Conservation (phyloP, 2,329 filamentous ascomycete genomes). For the Pseudocercospora cruenta region DNA sequence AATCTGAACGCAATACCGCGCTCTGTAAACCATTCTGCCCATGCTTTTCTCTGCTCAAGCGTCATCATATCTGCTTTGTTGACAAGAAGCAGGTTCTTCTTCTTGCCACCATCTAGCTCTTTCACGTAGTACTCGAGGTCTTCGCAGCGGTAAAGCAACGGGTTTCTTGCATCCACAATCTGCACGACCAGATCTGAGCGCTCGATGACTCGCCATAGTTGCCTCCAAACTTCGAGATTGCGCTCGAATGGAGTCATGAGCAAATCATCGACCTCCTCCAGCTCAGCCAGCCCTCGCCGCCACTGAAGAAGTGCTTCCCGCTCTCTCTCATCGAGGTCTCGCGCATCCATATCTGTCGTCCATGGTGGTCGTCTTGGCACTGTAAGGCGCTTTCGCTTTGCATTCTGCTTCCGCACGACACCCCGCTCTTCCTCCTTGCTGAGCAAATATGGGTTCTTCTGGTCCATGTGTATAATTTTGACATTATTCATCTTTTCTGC, state of each 20-base stretch:
- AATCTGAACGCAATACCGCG: conserved; percentile 88
- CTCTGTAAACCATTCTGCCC: conserved; percentile 84
- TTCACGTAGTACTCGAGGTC: conserved; percentile 94
- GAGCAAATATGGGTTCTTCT: conserved; percentile 91
- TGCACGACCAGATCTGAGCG: conserved; percentile 93
- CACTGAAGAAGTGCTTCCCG: conserved; percentile 81
- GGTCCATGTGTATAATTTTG: conserved; percentile 96
- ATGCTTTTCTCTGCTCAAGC: conserved; percentile 73
- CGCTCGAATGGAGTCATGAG: conserved; percentile 98
- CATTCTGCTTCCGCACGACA: conserved; percentile 77
- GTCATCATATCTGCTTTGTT: conserved; percentile 99
- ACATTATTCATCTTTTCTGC: conserved; percentile 99
- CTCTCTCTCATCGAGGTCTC: conserved; percentile 79
- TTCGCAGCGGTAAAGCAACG: conserved; percentile 88
- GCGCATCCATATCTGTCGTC: conserved; percentile 81
- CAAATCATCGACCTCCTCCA: conserved; percentile 91
- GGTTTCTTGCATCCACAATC: conserved; percentile 96
- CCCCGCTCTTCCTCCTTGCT: conserved; percentile 81
- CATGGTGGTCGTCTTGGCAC: conserved; percentile 88
- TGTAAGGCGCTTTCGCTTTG: conserved; percentile 77
- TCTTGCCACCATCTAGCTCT: conserved; percentile 71
- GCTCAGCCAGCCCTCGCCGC: conserved; percentile 85
- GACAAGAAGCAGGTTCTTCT: conserved; percentile 88
- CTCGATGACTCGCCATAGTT: conserved; percentile 97
- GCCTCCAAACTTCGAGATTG: conserved; percentile 96